Conservation (phyloP, 1,284 basidiomycete species). For the Phenoliferia sp. region DNA sequence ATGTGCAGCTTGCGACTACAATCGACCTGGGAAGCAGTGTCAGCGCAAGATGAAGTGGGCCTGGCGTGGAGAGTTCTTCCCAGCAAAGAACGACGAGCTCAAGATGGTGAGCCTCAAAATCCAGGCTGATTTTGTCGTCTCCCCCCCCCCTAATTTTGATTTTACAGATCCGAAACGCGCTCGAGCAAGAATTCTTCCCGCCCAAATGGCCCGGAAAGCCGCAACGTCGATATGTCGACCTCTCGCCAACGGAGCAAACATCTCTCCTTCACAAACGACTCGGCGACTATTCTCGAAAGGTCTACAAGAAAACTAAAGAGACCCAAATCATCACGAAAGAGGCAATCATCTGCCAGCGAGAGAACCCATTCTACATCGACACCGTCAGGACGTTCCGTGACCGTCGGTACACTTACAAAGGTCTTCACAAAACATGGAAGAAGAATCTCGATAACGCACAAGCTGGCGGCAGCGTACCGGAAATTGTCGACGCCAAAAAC, state of each 20-base stretch:
- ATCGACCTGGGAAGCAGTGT: conserved; percentile 90
- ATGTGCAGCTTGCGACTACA: conserved; percentile 98
- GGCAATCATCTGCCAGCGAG: conserved; percentile 93
- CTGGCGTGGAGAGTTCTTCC: conserved; percentile 98
- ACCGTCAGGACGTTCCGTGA: conserved; percentile 97
- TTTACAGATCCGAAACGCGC: conserved; percentile 66
- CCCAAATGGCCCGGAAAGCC: conserved; percentile 68
- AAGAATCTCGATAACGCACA: conserved; percentile 83
- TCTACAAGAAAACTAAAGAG: conserved; percentile 99
- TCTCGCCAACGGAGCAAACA: conserved; percentile 81
- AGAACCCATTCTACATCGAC: conserved; percentile 99
- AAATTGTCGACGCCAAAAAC: conserved; percentile 95
- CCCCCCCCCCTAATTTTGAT: too few species aligned
- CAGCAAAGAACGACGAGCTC: conserved; percentile 93
- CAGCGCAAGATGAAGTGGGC: conserved; percentile 95
- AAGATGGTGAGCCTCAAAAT: too few species aligned
- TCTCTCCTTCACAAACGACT: conserved; percentile 92
- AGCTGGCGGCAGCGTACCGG: conserved; percentile 67
- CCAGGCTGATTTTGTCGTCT: too few species aligned
- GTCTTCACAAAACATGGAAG: conserved; percentile 98
- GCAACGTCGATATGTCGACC: conserved; percentile 75
- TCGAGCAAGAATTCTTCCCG: conserved; percentile 92
- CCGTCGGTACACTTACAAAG: conserved; percentile 98
- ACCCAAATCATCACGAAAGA: conserved; percentile 92
- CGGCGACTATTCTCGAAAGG: conserved; percentile 96